Percentiles rank a stretch among this genome's conserved stretches.
phyloP scores from a whole-genome alignment of 2,329 filamentous ascomycete genomes.

The Ceratocystis cubensis region DNA sequence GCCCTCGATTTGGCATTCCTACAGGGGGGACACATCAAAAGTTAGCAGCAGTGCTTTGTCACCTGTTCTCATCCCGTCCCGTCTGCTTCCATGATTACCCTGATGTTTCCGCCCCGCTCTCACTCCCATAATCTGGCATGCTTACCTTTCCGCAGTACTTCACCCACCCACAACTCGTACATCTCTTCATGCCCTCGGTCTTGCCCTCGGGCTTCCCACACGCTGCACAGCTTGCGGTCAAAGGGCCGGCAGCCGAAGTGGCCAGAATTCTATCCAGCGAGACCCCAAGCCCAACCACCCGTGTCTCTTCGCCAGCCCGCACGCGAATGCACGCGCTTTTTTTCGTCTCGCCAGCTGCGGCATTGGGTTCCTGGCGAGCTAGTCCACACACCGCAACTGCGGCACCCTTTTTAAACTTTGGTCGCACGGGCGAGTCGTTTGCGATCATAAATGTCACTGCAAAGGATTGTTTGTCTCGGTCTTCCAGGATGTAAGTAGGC shows the following conservation, averaged over 20 bases:
- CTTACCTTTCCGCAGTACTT: constrained; percentile 37
- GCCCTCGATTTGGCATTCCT: constrained; percentile 22
- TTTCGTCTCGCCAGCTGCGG: constrained; percentile 24
- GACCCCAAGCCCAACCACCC: constrained; percentile 29
- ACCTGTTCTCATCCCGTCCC: neutral
- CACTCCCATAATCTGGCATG: neutral
- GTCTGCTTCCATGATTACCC: neutral
- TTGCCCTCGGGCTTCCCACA: constrained; percentile 26
- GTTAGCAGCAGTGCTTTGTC: constrained; percentile 6
- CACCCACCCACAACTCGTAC: constrained; percentile 34
- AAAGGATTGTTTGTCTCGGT: constrained; percentile 32
- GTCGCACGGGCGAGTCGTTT: constrained; percentile 27
- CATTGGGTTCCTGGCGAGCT: constrained; percentile 23
- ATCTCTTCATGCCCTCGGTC: constrained; percentile 28
- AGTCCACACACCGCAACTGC: constrained; percentile 30
- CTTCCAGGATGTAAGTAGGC: constrained; percentile 36
- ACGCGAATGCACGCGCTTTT: constrained; percentile 32
- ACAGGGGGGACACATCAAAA: neutral
- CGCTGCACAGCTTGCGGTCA: constrained; percentile 24
- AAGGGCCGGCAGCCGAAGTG: constrained; percentile 25
- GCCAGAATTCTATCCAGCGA: constrained; percentile 25
- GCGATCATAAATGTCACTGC: constrained; percentile 36
- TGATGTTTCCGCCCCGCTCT: neutral
- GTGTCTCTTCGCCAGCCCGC: constrained; percentile 26
- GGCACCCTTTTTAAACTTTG: constrained; percentile 32